Evolutionary conservation across 495 filamentous ascomycete genomes (phyloP), one percentile per base, ranked within the genome.

Genomic region (Xylaria cubensis): DNA sequence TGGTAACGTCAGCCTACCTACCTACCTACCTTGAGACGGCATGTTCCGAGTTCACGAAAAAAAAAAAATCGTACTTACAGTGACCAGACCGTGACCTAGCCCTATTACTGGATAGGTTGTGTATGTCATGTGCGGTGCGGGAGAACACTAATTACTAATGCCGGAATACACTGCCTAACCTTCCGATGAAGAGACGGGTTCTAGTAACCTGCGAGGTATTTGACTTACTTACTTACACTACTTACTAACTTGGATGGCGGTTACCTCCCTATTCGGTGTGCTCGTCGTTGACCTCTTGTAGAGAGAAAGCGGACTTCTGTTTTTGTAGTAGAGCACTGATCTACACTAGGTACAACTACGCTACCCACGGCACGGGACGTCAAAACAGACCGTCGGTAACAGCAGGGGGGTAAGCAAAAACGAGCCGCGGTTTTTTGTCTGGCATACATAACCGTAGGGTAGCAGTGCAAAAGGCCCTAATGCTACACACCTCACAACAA

Each of bases 351-450:
- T 19, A 61, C 7, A 36, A 59, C 56, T 19, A 59, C 26, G 17
- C 48, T 55, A 24, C 19, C 65, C 34, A 32, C 65, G 65, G 65
- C 46, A 7, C 65, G 50, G 19, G 46, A 67, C 58, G 58, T 10
- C 6, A 39, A 29, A 64, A 67, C 65, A 67, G 65, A 56, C 65
- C 41, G 65, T 67, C 65, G 65, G 65, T 67, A 67, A 67, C 65
- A 55, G 36, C 21, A 29, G 19, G 32, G 64, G 21, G 65, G 29
- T 7, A 10, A 5, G 24, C 19, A 21, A 36, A 39, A 36, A 39
- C 29, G 46, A 67, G 64, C 64, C 64, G 50, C 55, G 50, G 34
- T 26, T 42, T 3, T 67, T 13, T 39, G 36, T 39, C 12, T 29
- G 17, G 17, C 39, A 42, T 21, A 19, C 17, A 29, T 29, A 29